Conservation (phyloP, 257 asterid genomes). For the Solanum boliviense region DNA sequence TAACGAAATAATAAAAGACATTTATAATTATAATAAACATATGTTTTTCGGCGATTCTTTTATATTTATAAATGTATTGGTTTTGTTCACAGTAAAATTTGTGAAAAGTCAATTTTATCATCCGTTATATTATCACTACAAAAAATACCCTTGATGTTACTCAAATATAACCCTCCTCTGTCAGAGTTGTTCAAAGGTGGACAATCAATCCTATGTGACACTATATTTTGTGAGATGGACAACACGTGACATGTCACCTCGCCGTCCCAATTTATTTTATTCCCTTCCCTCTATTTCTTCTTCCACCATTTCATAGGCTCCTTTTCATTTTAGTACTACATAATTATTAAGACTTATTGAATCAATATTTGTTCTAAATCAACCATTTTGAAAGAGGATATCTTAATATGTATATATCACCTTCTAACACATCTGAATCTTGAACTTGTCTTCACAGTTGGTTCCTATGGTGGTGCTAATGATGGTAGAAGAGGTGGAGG, state of each 20-base stretch:
- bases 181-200: neutral
- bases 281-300: no score
- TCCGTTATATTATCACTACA: neutral
- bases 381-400: neutral
- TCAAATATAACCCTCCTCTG: neutral
- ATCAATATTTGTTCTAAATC: neutral
- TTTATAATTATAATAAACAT: neutral
- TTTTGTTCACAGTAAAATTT: neutral
- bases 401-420: neutral
- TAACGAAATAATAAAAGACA: neutral
- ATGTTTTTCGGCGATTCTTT: neutral
- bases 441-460: neutral
- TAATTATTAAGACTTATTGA: neutral
- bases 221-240: neutral
- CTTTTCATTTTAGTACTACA: neutral
- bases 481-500: no score
- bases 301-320: no score
- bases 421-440: neutral
- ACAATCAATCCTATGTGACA: neutral
- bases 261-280: no score
- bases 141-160: neutral
- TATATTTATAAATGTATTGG: neutral
- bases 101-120: neutral
- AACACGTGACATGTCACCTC: no score
- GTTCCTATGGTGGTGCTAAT: neutral